Conservation (phyloP, 2,329 filamentous ascomycete genomes). For the Pseudogymnoascus verrucosus region DNA sequence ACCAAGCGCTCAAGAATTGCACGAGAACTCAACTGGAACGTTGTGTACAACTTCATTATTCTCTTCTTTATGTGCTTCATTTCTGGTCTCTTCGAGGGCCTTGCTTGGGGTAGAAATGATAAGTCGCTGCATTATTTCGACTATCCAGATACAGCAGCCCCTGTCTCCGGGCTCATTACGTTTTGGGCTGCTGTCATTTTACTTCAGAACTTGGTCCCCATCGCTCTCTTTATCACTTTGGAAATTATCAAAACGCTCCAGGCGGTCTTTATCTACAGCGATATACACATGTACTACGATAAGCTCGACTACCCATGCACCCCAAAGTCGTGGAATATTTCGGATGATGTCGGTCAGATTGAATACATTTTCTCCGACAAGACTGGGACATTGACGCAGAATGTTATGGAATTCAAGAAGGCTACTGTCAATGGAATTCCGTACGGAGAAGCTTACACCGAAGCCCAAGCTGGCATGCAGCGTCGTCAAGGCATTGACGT, state of each 20-base stretch:
- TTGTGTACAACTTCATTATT: slow-evolving; percentile 91
- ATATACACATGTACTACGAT: slow-evolving; percentile 95
- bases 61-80: slow-evolving; percentile 84
- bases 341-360: slow-evolving; percentile 93
- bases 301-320: slow-evolving; percentile 89
- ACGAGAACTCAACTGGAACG: slow-evolving; percentile 92
- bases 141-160: slow-evolving; percentile 50
- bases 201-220: slow-evolving; percentile 97
- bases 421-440: slow-evolving; percentile 91
- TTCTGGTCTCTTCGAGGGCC: slow-evolving; percentile 75
- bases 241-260: slow-evolving; percentile 92
- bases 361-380: slow-evolving; percentile 99
- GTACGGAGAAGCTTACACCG: slow-evolving; percentile 96
- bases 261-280: slow-evolving; percentile 95
- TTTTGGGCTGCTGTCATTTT: slow-evolving; percentile 94
- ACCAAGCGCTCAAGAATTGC: slow-evolving; percentile 89
- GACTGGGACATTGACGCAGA: slow-evolving; percentile 82
- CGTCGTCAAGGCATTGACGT: slow-evolving; percentile 82
- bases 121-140: slow-evolving; percentile 78
- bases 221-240: slow-evolving; percentile 93
- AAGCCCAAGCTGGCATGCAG: slow-evolving; percentile 94
- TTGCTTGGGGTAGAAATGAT: slow-evolving; percentile 67
- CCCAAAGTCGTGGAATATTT: slow-evolving; percentile 98
- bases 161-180: slow-evolving; percentile 67
- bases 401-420: slow-evolving; percentile 99